These are phyloP conservation scores for Teunomyces cretensis DNA, from an alignment of 805 yeast genomes.

Conservation along the genomic window DNA sequence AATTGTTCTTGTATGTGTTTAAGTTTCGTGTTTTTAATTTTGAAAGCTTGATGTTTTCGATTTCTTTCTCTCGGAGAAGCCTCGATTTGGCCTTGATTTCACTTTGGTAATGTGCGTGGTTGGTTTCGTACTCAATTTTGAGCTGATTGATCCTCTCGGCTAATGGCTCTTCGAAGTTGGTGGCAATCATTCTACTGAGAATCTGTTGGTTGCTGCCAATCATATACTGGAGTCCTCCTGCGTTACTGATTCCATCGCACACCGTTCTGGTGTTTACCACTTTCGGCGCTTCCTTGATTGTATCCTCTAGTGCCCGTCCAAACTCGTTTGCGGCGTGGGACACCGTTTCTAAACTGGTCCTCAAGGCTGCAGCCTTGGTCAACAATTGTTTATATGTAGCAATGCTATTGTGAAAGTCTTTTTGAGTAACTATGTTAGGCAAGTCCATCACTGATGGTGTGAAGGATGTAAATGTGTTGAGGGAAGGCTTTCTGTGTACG, in stretches of 20 bases:
- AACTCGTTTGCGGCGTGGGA: conserved; percentile 67
- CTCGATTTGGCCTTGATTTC: conserved; percentile 53
- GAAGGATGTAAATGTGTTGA: conserved; percentile 45
- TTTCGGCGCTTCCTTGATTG: conserved; percentile 26
- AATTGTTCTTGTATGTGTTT: conserved; percentile 62
- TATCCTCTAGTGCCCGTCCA: conserved; percentile 64
- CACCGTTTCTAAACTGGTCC: conserved; percentile 45
- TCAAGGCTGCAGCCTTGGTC: conserved; percentile 45
- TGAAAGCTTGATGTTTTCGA: conserved; percentile 57
- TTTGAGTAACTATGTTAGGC: conserved; percentile 58
- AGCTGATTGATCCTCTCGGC: conserved; percentile 44
- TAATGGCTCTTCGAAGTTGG: conserved; percentile 58
- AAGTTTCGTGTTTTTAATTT: conserved; percentile 63
- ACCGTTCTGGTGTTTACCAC: conserved; percentile 23
- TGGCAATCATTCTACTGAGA: conserved; percentile 54
- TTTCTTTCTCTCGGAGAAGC: conserved; percentile 58
- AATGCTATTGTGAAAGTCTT: conserved; percentile 55
- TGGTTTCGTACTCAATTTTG: conserved; percentile 39
- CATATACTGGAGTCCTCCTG: conserved; percentile 75
- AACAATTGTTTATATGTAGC: conserved; percentile 49
- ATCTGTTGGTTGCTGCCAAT: conserved; percentile 77
- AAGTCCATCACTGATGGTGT: conserved; percentile 57
- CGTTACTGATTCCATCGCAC: conserved; percentile 64
- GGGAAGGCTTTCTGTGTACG: conserved; percentile 28
- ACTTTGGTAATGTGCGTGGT: conserved; percentile 54